Evolutionary conservation across 2,329 filamentous ascomycete genomes (phyloP), one percentile per base, ranked within the genome.

Genomic region (Nigrospora sphaerica): DNA sequence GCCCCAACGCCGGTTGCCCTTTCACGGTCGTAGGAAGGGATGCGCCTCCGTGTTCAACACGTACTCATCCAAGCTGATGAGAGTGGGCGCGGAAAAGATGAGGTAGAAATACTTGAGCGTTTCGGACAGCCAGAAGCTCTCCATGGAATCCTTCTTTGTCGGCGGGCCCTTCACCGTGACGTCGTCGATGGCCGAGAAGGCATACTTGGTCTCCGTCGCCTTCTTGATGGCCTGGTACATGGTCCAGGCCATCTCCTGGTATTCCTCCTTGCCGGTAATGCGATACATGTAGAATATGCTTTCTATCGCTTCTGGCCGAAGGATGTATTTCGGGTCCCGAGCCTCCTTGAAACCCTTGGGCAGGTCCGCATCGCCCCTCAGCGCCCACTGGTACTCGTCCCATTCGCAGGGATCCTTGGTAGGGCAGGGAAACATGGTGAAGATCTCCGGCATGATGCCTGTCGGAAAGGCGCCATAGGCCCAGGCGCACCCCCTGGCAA

Each of bases 91-190:
- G 18, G 77, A 80, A 54, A 88, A 89, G 28, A 88, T 75, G 42
- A 88, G 61, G 53, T 84, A 89, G 47, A 87, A 87, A 52, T 88
- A 88, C 64, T 88, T 88, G 49, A 88, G 64, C 14, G 84, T 89
- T 67, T 88, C 84, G 0, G 80, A 79, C 56, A 85, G 67, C 81
- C 85, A 89, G 56, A 86, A 88, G 50, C 78, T 84, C 69, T 88
- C 58, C 57, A 61, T 61, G 10, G 57, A 58, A 40, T 60, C 56
- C 11, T 32, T 44, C 49, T 52, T 49, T n/a, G 35, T 43, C 3
- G 53, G 47, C 14, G 50, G 41, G 3, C 39, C 42, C 12, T 40
- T 17, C 16, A 55, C 50, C 23, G 49, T 60, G 6, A 59, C 54
- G 36, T 61, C 57, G 12, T 17, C 39, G 9, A 61, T 32, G 4